These are phyloP conservation scores for Mycena vulgaris DNA, from an alignment of 768 basidiomycete species.

Conservation along the genomic window DNA sequence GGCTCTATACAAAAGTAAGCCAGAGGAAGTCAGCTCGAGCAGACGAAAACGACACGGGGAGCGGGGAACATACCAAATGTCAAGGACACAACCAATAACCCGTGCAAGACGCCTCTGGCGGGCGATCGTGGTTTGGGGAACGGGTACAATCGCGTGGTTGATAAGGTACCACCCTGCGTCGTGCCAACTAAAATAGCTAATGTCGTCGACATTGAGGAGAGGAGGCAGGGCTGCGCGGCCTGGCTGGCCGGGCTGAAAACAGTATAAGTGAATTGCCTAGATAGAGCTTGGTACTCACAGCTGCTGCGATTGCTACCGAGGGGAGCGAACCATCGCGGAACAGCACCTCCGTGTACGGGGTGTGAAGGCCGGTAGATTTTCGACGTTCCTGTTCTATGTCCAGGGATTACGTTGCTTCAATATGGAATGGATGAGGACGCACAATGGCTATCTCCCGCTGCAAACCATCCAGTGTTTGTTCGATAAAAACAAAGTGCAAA, in stretches of 20 bases:
- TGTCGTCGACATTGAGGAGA: not conserved
- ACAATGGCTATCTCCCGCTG: not conserved
- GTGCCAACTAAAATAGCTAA: not conserved
- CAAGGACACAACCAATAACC: not conserved
- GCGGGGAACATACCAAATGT: not conserved
- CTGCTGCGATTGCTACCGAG: not conserved
- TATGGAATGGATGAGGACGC: not conserved
- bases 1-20: constrained; percentile 1
- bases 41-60: not conserved
- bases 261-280: not conserved
- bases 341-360: not conserved
- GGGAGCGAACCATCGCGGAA: not conserved
- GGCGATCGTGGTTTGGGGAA: not conserved
- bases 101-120: not conserved
- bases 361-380: not conserved
- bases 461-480: not conserved
- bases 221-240: constrained; percentile 1
- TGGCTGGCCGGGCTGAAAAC: not conserved
- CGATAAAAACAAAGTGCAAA: not conserved
- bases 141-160: not conserved
- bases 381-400: not conserved
- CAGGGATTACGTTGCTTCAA: not conserved
- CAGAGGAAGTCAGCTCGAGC: not conserved
- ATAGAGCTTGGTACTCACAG: not conserved
- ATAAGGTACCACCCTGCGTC: not conserved